Percentiles rank a stretch among this genome's conserved stretches.
Conservation (phyloP, 345 rosid species). For the Syzygium oleosum region DNA sequence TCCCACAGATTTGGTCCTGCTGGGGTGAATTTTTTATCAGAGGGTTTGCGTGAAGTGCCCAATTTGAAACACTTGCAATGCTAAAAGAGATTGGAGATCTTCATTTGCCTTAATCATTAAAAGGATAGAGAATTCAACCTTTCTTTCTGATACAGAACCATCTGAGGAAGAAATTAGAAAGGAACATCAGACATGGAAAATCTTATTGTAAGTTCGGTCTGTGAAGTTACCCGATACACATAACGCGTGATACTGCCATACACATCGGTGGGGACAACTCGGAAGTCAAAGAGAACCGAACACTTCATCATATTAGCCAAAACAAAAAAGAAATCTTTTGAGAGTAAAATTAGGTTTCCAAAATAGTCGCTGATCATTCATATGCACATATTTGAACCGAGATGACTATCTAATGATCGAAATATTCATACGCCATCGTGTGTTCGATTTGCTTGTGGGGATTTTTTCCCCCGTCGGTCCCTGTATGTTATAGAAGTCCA, state of each 20-base stretch:
- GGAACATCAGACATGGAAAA: slow-evolving; percentile 1
- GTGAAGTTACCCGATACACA: background rate
- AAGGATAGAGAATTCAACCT: background rate
- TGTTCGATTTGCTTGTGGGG: background rate
- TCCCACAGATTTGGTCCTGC: background rate
- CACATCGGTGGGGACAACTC: background rate
- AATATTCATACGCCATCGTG: background rate
- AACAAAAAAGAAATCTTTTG: background rate
- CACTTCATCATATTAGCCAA: background rate
- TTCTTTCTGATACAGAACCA: background rate
- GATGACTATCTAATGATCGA: background rate
- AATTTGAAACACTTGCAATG: background rate
- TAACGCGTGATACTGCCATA: background rate
- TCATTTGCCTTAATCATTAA: background rate
- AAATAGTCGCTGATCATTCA: background rate
- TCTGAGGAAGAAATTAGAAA: background rate
- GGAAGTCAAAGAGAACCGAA: background rate
- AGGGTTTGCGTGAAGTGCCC: background rate
- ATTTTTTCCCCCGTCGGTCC: background rate
- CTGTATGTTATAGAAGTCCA: background rate
- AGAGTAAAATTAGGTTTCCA: background rate
- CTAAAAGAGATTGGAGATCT: background rate
- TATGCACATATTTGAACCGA: background rate
- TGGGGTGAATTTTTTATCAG: background rate
- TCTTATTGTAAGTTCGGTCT: background rate